Base-by-base conservation (phyloP, 805 yeast species). In the Schizosaccharomyces japonicus region DNA sequence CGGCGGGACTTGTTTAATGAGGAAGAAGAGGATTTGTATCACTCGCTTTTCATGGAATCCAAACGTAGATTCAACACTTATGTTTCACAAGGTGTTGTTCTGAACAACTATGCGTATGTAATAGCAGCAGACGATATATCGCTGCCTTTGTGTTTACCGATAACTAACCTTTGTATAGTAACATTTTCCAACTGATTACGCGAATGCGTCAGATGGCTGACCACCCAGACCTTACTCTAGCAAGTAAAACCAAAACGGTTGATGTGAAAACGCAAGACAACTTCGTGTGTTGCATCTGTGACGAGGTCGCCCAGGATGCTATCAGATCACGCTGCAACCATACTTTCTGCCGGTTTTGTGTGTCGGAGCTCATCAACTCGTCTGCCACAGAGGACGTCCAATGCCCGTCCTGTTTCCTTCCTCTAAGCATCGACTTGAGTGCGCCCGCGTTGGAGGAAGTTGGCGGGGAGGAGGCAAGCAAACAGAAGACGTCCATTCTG, bases 191-290 rank as follows among this genome's bases (percentile, higher is more conserved):
- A 0, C 69, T 90, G 49, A 85, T 90, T 56, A 90, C 98, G 0
- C 68, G 98, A 56, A 92, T 90, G 98, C 73, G 99, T 56, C 98
- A 90, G 62, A 67, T 90, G 55, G 96, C 98, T 0, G 98, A 90
- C 60, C 99, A 90, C 61, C 99, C 99, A 0, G 99, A 90, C 63
- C 66, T 90, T 52, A 95, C 90, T 1, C 66, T 90, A 58, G 76
- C 84, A 54, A 68, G 85, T 47, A 69, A 76, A 28, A 72, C 72
- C 2, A 57, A 63, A 8, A 55, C 56, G 4, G 58, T 60, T 32
- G 61, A 55, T 21, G 13, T 29, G 3, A 28, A 29, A 6, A 53
- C 61, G 54, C 53, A 61, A 51, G 54, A 49, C 6, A 60, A 56
- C n/a, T 72, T 84, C 8, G 78, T 90, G 39, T 90, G 99, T 58